phyloP scores from a whole-genome alignment of 169 alveolate genomes.

The Plasmodium sp. region DNA sequence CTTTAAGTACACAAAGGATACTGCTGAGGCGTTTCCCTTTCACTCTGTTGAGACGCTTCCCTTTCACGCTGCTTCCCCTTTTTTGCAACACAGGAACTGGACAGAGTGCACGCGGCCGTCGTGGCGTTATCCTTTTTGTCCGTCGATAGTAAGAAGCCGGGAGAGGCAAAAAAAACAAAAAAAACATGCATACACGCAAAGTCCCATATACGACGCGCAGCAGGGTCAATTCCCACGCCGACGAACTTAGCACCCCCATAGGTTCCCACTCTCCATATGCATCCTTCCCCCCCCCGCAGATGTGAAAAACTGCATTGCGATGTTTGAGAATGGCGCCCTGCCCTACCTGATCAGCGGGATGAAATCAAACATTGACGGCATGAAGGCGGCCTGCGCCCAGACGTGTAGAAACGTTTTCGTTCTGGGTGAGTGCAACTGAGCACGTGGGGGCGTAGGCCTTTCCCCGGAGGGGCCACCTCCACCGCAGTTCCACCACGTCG shows the following conservation, averaged over 20 bases:
- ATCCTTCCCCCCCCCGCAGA: conserved; percentile 60
- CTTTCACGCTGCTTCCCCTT: not conserved
- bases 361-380: conserved; percentile 90
- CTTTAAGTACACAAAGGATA: not conserved
- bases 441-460: not conserved
- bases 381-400: conserved; percentile 94
- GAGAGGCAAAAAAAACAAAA: not conserved
- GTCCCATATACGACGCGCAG: not conserved
- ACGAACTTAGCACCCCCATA: not conserved
- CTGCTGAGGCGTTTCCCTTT: not conserved
- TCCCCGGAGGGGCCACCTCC: not conserved
- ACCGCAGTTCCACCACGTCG: not conserved
- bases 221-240: not conserved
- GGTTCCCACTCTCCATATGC: not conserved
- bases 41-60: not conserved
- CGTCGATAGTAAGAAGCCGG: conserved; percentile 84
- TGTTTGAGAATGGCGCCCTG: conserved; percentile 90
- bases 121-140: conserved; percentile 93
- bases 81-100: conserved; percentile 82
- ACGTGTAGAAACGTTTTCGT: conserved; percentile 92
- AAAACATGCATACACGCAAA: not conserved
- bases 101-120: conserved; percentile 92
- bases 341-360: conserved; percentile 89
- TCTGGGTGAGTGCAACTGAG: conserved; percentile 75
- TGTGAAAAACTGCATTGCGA: conserved; percentile 86